phyloP scores from a whole-genome alignment of 2,329 filamentous ascomycete genomes.

The Pseudomassariella vexata region DNA sequence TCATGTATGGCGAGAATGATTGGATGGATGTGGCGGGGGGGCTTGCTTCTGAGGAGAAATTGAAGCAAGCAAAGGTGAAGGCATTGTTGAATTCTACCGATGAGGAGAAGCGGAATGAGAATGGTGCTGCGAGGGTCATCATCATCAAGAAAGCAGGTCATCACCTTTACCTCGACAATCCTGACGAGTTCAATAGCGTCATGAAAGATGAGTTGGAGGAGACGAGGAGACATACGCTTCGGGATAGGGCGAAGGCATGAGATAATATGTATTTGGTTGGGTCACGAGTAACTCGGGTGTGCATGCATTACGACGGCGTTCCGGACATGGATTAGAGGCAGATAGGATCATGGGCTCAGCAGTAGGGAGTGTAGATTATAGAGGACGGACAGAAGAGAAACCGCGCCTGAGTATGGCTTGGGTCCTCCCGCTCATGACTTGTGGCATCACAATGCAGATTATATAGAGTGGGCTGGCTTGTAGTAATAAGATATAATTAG shows the following conservation, averaged over 20 bases:
- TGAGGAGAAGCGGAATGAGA: conserved; percentile 66
- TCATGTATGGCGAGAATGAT: conserved; percentile 97
- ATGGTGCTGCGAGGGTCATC: conserved; percentile 76
- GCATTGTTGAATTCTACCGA: conserved; percentile 55
- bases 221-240: conserved; percentile 28
- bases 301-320: no score
- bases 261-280: no score
- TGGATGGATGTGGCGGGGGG: conserved; percentile 98
- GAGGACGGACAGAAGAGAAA: no score
- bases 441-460: no score
- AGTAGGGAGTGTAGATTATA: no score
- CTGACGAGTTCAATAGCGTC: conserved; percentile 50
- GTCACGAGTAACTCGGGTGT: no score
- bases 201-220: conserved; percentile 49
- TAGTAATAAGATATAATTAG: no score
- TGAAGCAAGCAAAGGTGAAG: conserved; percentile 61
- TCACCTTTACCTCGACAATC: conserved; percentile 55
- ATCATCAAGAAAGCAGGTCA: conserved; percentile 61
- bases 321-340: no score
- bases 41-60: conserved; percentile 70
- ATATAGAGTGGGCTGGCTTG: no score
- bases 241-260: conserved; percentile 8
- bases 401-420: no score
- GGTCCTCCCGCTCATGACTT: no score
- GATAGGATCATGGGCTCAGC: no score